phyloP scores from a whole-genome alignment of 2,329 filamentous ascomycete species.

The Hypoxylon sp. region DNA sequence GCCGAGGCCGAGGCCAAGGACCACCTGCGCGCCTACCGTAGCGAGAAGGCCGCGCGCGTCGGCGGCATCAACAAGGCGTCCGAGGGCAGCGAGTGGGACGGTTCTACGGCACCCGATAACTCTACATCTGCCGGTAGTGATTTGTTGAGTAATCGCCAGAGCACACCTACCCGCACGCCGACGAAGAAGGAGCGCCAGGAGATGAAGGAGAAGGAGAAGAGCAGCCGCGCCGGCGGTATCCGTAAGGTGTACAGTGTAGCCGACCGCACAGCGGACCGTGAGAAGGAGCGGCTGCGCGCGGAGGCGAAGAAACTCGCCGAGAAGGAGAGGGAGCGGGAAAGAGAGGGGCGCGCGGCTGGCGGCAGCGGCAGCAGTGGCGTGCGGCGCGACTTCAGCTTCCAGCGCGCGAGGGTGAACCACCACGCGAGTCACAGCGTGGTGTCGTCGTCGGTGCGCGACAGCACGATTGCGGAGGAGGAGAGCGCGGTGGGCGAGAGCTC shows the following conservation, averaged over 20 bases:
- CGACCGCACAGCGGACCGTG: slow-evolving; percentile 67
- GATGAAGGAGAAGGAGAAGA: slow-evolving; percentile 23
- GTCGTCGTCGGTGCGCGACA: slow-evolving; percentile 28
- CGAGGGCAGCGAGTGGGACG: slow-evolving; percentile 86
- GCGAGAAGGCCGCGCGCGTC: slow-evolving; percentile 88
- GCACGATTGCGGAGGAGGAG: slow-evolving; percentile 51
- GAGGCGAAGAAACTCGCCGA: slow-evolving; percentile 65
- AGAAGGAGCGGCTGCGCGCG: slow-evolving; percentile 68
- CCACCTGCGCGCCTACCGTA: slow-evolving; percentile 85
- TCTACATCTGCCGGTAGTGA: slow-evolving; percentile 75
- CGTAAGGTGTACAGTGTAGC: slow-evolving; percentile 74
- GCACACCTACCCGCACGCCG: slow-evolving; percentile 69
- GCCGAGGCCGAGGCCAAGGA: slow-evolving; percentile 75
- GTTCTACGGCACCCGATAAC: slow-evolving; percentile 76
- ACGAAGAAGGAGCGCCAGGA: slow-evolving; percentile 57
- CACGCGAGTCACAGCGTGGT: slow-evolving; percentile 41
- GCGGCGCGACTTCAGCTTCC: slow-evolving; percentile 69
- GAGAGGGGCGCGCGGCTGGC: slow-evolving; percentile 59
- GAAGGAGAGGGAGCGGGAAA: slow-evolving; percentile 62
- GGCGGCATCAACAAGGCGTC: slow-evolving; percentile 88
- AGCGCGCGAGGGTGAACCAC: slow-evolving; percentile 59
- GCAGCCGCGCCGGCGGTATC: slow-evolving; percentile 64
- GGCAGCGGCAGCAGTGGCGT: slow-evolving; percentile 23
- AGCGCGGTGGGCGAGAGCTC: slow-evolving; percentile 44
- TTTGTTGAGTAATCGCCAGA: slow-evolving; percentile 71